Conservation (phyloP, 2,329 filamentous ascomycete genomes). For the Mariannaea sp. region DNA sequence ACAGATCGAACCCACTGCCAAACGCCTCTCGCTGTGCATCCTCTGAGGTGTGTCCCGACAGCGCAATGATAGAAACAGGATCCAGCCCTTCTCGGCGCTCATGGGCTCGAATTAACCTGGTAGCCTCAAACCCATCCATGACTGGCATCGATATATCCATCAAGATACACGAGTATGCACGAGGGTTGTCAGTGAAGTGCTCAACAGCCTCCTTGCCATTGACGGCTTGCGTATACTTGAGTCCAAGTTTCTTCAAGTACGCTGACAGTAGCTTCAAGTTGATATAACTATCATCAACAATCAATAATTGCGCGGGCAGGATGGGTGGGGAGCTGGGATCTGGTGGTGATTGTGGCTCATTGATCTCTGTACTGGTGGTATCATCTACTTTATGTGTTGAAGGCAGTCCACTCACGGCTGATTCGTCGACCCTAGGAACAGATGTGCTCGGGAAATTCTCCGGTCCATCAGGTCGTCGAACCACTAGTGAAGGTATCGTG, state of each 20-base stretch:
- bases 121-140: slow-evolving; percentile 58
- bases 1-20: slow-evolving; percentile 57
- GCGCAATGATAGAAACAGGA: slow-evolving; percentile 54
- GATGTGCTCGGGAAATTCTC: too few relatives aligned
- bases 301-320: slow-evolving; percentile 41
- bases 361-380: too few relatives aligned
- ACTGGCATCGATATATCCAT: slow-evolving; percentile 64
- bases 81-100: slow-evolving; percentile 50
- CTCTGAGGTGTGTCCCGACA: slow-evolving; percentile 57
- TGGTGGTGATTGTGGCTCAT: too few relatives aligned
- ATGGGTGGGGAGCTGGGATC: too few relatives aligned
- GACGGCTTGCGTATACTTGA: slow-evolving; percentile 37
- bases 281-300: slow-evolving; percentile 50
- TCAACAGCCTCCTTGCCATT: slow-evolving; percentile 45
- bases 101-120: slow-evolving; percentile 54
- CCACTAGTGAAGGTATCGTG: too few relatives aligned
- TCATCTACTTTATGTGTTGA: too few relatives aligned
- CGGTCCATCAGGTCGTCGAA: too few relatives aligned
- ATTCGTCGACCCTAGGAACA: too few relatives aligned
- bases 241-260: slow-evolving; percentile 44
- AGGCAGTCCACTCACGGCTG: too few relatives aligned
- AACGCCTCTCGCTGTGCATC: slow-evolving; percentile 58
- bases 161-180: slow-evolving; percentile 40
- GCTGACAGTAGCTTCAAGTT: slow-evolving; percentile 44
- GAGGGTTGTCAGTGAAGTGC: slow-evolving; percentile 32